Evolutionary conservation across 2,329 filamentous ascomycete species (phyloP).

Genomic region (Calonectria henricotiae): DNA sequence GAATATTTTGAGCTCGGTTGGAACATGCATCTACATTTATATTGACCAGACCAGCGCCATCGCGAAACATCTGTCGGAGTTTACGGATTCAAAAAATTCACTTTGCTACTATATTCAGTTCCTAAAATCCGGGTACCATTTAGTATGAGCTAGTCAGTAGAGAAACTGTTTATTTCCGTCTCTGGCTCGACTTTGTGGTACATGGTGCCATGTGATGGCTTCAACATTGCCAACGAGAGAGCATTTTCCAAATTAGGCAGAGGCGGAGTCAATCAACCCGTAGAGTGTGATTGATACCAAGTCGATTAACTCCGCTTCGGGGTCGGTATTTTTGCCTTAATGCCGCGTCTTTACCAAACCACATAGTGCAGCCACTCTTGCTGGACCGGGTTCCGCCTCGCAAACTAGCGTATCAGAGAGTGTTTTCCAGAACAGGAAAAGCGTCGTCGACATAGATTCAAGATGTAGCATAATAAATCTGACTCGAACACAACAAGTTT

Average conservation of each 20-base stretch:
- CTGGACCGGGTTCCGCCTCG: neutral
- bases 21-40: neutral
- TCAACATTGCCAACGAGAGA: conserved; percentile 28
- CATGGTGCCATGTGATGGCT: neutral
- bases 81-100: conserved; percentile 11
- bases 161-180: neutral
- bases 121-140: neutral
- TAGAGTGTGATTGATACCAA: neutral
- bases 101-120: neutral
- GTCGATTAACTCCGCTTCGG: conserved; percentile 1
- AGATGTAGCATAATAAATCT: too few species aligned
- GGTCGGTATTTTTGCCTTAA: conserved; percentile 1
- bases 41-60: neutral
- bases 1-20: neutral
- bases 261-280: neutral
- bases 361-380: neutral
- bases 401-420: conserved; percentile 13
- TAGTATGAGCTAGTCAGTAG: too few species aligned
- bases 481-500: too few species aligned
- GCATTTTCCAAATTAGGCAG: conserved; percentile 15
- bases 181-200: neutral
- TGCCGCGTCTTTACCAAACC: neutral
- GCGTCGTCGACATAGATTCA: neutral
- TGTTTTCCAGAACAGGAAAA: conserved; percentile 8
- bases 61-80: neutral